Base-by-base conservation (phyloP, 2,329 filamentous ascomycete species). In the Bimuria novae-zelandiae region DNA sequence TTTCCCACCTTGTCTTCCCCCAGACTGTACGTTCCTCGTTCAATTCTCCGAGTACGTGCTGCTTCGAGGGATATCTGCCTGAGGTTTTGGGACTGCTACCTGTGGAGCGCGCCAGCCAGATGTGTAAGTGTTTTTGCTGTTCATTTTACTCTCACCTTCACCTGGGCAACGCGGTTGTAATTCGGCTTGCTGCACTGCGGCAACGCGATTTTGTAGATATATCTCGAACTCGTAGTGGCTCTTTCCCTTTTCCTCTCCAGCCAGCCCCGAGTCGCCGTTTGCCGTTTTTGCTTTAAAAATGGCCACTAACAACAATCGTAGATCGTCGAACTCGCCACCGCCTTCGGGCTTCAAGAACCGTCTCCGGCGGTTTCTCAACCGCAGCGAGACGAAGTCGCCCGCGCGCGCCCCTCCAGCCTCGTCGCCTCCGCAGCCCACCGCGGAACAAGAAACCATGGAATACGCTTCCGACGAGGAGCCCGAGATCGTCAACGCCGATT, bases 401-500 rank as follows among this genome's bases (percentile, higher is more conserved):
- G 3, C 36, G 12, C 12, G 39, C 1, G 5, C 37, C 22, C 29
- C 19, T 3, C 16, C 44, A 5, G 7, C n/a, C 22, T 17, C 59
- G 57, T 29, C 21, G 47, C 11, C 30, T 12, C n/a, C 60, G 56
- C n/a, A 2, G 46, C 58, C n/a, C 10, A 56, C 32, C 21, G 21
- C 16, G 3, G 27, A 8, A 17, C 59, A 55, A 29, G 61, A 56
- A 37, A 61, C 65, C 37, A 59, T 61, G 7, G 40, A 21, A 2
- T 21, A 30, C 11, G 25, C 40, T 29, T 49, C 59, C 5, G 56
- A 63, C 7, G 60, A 65, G 45, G 60, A 68, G 41, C 59, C 62
- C 22, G 58, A 54, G 1, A 44, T 63, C 4, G 54, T 59, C 14
- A 44, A 47, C 17, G 65, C 59, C 12, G 51, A 54, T 16, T 11